phyloP scores from a whole-genome alignment of 306 rosid species.

The Styphnolobium japonicum region DNA sequence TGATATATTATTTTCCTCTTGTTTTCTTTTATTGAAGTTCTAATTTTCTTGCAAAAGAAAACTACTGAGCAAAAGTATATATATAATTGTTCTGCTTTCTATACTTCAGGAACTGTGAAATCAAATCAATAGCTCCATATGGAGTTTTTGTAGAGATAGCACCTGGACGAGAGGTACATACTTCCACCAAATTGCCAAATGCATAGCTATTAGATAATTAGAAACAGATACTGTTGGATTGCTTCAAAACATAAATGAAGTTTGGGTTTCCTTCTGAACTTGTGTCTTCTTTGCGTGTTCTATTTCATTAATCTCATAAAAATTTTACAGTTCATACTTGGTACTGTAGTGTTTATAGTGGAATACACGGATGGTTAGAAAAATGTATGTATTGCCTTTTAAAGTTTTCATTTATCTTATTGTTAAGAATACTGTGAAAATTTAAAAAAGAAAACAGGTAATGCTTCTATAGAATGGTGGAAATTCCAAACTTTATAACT shows the following conservation, averaged over 20 bases:
- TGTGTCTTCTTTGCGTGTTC: neutral
- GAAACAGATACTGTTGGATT: neutral
- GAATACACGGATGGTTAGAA: conserved; percentile 2
- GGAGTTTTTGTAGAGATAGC: conserved; percentile 97
- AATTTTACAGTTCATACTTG: neutral
- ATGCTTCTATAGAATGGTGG: conserved; percentile 15
- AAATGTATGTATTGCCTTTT: neutral
- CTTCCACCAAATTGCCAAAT: conserved; percentile 28
- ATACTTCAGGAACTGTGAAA: conserved; percentile 75
- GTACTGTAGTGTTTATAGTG: neutral
- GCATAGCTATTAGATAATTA: neutral
- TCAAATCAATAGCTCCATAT: conserved; percentile 72
- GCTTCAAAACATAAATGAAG: neutral
- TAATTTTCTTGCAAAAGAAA: neutral
- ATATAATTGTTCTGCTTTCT: conserved; percentile 3
- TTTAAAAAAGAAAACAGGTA: neutral
- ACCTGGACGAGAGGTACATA: conserved; percentile 88
- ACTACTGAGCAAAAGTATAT: neutral
- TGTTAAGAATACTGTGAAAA: neutral
- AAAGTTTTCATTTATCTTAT: conserved; percentile 6
- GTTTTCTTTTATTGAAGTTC: neutral
- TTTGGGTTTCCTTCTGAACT: neutral
- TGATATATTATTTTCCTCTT: neutral
- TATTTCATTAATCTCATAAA: neutral
- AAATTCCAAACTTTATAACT: conserved; percentile 5